Conservation (phyloP, 78 protist species). For the Dictyostelium firmibasis region DNA sequence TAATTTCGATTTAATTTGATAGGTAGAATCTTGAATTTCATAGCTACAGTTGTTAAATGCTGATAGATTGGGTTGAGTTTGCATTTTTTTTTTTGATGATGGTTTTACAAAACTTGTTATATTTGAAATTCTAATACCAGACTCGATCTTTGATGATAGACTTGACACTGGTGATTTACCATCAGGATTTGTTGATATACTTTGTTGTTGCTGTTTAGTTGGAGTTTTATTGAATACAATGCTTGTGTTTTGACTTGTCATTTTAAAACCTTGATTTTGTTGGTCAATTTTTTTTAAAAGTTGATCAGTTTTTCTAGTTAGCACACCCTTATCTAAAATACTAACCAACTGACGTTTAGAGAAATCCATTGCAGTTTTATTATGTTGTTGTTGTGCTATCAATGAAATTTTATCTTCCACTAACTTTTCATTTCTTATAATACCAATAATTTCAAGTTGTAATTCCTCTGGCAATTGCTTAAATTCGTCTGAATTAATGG, state of each 20-base stretch:
- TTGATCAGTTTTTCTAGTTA: conserved; percentile 27
- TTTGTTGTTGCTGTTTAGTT: background rate
- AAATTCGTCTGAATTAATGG: conserved; percentile 17
- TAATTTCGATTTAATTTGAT: background rate
- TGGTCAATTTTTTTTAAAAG: background rate
- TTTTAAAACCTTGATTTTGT: background rate
- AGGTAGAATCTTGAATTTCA: background rate
- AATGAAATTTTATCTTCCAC: conserved; percentile 34
- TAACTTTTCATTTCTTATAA: conserved; percentile 5
- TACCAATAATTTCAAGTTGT: conserved; percentile 44
- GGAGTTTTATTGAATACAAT: conserved; percentile 38
- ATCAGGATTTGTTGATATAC: conserved; percentile 1
- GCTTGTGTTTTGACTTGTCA: background rate
- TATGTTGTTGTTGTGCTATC: background rate
- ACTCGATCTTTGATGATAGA: conserved; percentile 6
- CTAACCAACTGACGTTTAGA: conserved; percentile 40
- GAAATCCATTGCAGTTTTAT: conserved; percentile 36
- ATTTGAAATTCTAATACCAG: background rate
- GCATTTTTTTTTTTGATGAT: background rate
- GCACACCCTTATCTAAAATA: conserved; percentile 34
- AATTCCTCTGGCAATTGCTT: conserved; percentile 52
- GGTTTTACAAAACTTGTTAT: background rate
- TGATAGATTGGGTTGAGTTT: background rate
- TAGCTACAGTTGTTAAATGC: background rate
- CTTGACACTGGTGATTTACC: background rate